Conservation (phyloP, 2,329 filamentous ascomycete genomes). For the Coccinonectria pachysandricola region DNA sequence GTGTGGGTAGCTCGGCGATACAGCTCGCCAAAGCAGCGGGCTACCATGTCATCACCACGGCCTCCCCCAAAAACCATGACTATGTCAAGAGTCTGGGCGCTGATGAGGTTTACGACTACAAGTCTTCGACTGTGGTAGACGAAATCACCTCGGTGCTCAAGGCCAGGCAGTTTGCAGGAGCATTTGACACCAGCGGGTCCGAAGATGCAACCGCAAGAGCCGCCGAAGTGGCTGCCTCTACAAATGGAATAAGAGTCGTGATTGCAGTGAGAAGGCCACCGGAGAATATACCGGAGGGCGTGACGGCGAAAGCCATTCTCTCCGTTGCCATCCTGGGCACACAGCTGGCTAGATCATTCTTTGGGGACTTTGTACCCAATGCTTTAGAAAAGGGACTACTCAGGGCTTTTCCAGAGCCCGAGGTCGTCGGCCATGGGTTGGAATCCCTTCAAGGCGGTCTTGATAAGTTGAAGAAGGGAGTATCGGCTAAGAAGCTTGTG, state of each 20-base stretch:
- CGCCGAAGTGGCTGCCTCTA: constrained; percentile 4
- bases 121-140: constrained; percentile 3
- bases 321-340: background rate
- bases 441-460: constrained; percentile 3
- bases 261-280: background rate
- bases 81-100: constrained; percentile 32
- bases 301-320: background rate
- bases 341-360: background rate
- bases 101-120: constrained; percentile 31
- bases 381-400: constrained; percentile 3
- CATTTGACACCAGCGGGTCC: constrained; percentile 6
- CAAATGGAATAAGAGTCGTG: background rate
- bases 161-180: constrained; percentile 3
- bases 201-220: background rate
- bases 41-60: constrained; percentile 32
- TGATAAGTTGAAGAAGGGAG: constrained; percentile 1
- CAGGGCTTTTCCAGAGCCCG: constrained; percentile 1
- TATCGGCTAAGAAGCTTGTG: constrained; percentile 5
- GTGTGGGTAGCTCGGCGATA: constrained; percentile 34
- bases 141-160: constrained; percentile 5
- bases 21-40: constrained; percentile 33
- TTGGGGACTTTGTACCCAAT: constrained; percentile 1
- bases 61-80: constrained; percentile 29
- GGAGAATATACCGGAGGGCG: background rate
- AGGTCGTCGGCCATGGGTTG: constrained; percentile 5